Evolutionary conservation across 78 protist species (phyloP).

Genomic region (Dictyostelium brefeldianum): DNA sequence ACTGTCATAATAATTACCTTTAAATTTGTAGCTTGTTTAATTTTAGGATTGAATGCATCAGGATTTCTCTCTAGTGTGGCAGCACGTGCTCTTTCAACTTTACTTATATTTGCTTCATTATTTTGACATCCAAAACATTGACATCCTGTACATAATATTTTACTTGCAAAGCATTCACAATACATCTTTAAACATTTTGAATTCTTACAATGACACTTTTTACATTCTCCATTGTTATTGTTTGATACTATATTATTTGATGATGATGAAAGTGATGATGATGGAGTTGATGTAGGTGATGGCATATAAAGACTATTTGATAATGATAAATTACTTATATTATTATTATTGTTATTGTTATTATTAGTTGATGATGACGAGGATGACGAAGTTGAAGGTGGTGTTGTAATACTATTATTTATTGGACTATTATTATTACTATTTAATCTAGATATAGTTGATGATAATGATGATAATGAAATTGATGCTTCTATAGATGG

Average conservation of each 20-base stretch:
- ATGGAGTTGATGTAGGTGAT: constrained; percentile 2
- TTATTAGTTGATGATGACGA: background rate
- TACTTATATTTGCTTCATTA: constrained; percentile 72
- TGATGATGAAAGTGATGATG: constrained; percentile 49
- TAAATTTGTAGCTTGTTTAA: constrained; percentile 38
- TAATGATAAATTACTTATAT: background rate
- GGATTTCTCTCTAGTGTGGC: constrained; percentile 89
- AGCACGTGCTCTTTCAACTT: constrained; percentile 70
- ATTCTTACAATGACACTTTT: constrained; percentile 91
- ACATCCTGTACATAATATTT: constrained; percentile 78
- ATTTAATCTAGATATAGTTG: constrained; percentile 1
- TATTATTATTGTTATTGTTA: background rate
- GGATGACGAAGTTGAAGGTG: background rate
- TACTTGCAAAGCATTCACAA: constrained; percentile 90
- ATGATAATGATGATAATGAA: background rate
- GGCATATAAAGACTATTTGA: background rate
- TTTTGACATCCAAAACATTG: constrained; percentile 86
- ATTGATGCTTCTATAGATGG: constrained; percentile 7
- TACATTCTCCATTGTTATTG: constrained; percentile 34
- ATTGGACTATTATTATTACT: background rate
- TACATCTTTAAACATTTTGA: constrained; percentile 91
- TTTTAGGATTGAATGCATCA: constrained; percentile 86
- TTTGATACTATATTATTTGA: background rate
- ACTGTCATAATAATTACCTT: background rate
- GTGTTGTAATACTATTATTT: background rate